A percentile compares a stretch with the other conserved stretches of the same genome.
Conservation (phyloP, 78 protist genomes). For the Dictyostelium purpureum region DNA sequence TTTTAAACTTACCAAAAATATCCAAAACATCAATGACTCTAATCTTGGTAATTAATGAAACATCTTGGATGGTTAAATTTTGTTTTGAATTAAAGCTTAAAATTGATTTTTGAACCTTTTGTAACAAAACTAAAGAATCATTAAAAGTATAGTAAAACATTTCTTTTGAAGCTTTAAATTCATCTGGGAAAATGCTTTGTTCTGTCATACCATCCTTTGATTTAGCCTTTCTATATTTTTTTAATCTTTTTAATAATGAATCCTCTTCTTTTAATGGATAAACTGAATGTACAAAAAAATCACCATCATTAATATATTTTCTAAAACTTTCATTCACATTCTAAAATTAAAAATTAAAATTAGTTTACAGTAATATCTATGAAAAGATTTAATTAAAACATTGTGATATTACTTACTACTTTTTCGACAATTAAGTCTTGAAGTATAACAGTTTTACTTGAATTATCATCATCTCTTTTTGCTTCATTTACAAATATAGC, state of each 20-base stretch:
- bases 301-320: conserved; percentile 27
- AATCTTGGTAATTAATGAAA: background rate
- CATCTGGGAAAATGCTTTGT: conserved; percentile 28
- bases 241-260: conserved; percentile 28
- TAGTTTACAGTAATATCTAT: no score
- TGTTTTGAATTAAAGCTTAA: background rate
- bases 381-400: background rate
- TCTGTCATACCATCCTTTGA: background rate
- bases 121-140: conserved; percentile 44
- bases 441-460: background rate
- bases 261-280: conserved; percentile 55
- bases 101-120: conserved; percentile 45
- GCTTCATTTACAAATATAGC: conserved; percentile 62
- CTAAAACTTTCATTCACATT: conserved; percentile 15
- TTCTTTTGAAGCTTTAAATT: background rate
- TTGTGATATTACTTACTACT: conserved; percentile 30
- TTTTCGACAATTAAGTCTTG: conserved; percentile 64
- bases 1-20: conserved; percentile 15
- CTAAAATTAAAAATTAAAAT: background rate
- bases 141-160: conserved; percentile 21
- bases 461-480: conserved; percentile 69
- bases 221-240: conserved; percentile 15
- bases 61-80: background rate
- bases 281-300: conserved; percentile 8
- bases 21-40: conserved; percentile 59